These are phyloP conservation scores for Cenococcum geophilum DNA, from an alignment of 495 filamentous ascomycete genomes.

Conservation along the genomic window DNA sequence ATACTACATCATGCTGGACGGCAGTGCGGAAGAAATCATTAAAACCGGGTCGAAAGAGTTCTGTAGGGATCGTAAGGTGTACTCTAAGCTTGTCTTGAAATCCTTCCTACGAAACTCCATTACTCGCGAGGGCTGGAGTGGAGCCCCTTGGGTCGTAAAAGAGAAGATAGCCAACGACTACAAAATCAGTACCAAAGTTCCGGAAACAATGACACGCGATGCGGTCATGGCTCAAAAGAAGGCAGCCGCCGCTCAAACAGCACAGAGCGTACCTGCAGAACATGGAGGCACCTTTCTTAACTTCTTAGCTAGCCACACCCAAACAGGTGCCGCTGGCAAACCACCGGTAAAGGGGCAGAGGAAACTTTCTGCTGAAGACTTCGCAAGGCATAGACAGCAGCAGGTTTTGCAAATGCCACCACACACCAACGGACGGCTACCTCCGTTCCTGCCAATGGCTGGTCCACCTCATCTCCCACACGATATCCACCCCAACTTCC, in stretches of 20 bases:
- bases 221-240: slow-evolving; percentile 23
- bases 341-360: neutral
- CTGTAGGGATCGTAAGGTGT: slow-evolving; percentile 80
- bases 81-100: slow-evolving; percentile 89
- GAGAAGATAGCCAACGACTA: slow-evolving; percentile 74
- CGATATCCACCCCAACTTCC: neutral
- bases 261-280: neutral
- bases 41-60: slow-evolving; percentile 38
- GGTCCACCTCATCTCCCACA: neutral
- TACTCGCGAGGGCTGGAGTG: slow-evolving; percentile 83
- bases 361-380: neutral
- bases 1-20: slow-evolving; percentile 21
- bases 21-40: slow-evolving; percentile 12
- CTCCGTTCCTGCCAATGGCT: neutral
- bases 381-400: slow-evolving; percentile 3
- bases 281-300: slow-evolving; percentile 15
- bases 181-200: slow-evolving; percentile 77
- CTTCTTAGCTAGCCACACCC: slow-evolving; percentile 5
- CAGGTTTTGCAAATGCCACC: slow-evolving; percentile 1
- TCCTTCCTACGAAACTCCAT: slow-evolving; percentile 94
- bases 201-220: slow-evolving; percentile 57
- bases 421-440: neutral
- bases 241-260: slow-evolving; percentile 4
- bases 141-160: slow-evolving; percentile 94
- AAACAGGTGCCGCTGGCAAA: neutral